phyloP scores from a whole-genome alignment of 1,284 basidiomycete species.

The Malassezia vespertilionis region DNA sequence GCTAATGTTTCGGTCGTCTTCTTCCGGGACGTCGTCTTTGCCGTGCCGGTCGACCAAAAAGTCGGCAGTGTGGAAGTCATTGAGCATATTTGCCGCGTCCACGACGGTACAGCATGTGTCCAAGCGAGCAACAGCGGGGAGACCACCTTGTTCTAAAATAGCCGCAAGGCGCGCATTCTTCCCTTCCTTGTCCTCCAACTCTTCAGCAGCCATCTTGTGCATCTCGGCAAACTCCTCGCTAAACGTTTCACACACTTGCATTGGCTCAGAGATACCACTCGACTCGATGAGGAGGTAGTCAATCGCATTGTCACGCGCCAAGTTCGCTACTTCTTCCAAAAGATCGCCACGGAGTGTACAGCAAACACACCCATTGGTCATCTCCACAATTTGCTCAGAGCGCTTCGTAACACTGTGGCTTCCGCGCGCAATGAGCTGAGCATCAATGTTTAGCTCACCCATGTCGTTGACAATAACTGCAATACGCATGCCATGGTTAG shows the following conservation, averaged over 20 bases:
- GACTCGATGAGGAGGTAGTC: conserved; percentile 51
- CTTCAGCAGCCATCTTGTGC: conserved; percentile 40
- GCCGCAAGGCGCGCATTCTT: conserved; percentile 44
- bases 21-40: conserved; percentile 35
- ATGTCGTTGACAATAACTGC: conserved; percentile 52
- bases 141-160: conserved; percentile 49
- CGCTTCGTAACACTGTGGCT: conserved; percentile 49
- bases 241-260: conserved; percentile 50
- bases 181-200: conserved; percentile 28
- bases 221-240: conserved; percentile 44
- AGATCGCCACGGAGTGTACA: conserved; percentile 52
- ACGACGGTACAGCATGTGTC: conserved; percentile 35
- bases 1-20: conserved; percentile 51
- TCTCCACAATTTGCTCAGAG: conserved; percentile 50
- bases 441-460: conserved; percentile 50
- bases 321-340: conserved; percentile 50
- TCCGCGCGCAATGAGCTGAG: conserved; percentile 47
- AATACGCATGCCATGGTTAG: conserved; percentile 49
- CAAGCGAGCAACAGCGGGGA: conserved; percentile 46
- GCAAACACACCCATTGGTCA: conserved; percentile 52
- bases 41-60: conserved; percentile 50
- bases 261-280: conserved; percentile 51
- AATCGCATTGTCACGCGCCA: conserved; percentile 48
- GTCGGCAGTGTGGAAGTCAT: conserved; percentile 50
- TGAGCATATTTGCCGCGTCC: conserved; percentile 45